phyloP scores from a whole-genome alignment of 768 basidiomycete genomes.

The Leucocoprinus sp. region DNA sequence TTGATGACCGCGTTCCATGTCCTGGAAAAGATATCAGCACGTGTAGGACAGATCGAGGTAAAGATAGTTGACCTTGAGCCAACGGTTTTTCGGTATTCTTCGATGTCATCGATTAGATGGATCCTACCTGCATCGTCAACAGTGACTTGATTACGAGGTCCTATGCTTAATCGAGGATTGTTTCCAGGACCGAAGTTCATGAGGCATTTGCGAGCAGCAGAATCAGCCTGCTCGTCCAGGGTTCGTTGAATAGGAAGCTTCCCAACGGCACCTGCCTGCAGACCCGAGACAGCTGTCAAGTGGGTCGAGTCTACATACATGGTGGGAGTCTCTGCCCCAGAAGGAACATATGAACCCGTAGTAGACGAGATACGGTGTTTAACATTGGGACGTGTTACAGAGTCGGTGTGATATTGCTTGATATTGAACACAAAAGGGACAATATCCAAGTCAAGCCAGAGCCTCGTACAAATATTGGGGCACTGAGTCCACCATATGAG shows the following conservation, averaged over 20 bases:
- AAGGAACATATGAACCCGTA: conserved; percentile 68
- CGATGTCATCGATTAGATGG: conserved; percentile 75
- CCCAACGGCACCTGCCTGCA: conserved; percentile 38
- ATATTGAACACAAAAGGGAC: conserved; percentile 84
- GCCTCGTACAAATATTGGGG: conserved; percentile 77
- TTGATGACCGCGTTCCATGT: conserved; percentile 80
- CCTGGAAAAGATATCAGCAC: conserved; percentile 20
- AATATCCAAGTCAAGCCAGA: conserved; percentile 79
- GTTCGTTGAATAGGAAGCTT: conserved; percentile 70
- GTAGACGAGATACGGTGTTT: conserved; percentile 80
- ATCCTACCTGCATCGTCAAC: conserved; percentile 86
- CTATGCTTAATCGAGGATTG: conserved; percentile 77
- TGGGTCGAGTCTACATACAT: conserved; percentile 56
- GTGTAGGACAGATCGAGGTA: not conserved
- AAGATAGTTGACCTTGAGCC: conserved; percentile 37
- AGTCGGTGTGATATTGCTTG: conserved; percentile 76
- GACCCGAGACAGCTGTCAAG: conserved; percentile 32
- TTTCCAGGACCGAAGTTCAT: conserved; percentile 80
- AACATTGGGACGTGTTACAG: conserved; percentile 67
- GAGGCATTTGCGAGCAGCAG: conserved; percentile 76
- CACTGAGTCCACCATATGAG: conserved; percentile 28
- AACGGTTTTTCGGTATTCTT: conserved; percentile 69
- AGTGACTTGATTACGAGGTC: conserved; percentile 77
- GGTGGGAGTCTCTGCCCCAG: conserved; percentile 70
- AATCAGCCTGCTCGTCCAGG: conserved; percentile 79